Base-by-base conservation (phyloP, 2,329 filamentous ascomycete species). In the Fusarium chuoi region DNA sequence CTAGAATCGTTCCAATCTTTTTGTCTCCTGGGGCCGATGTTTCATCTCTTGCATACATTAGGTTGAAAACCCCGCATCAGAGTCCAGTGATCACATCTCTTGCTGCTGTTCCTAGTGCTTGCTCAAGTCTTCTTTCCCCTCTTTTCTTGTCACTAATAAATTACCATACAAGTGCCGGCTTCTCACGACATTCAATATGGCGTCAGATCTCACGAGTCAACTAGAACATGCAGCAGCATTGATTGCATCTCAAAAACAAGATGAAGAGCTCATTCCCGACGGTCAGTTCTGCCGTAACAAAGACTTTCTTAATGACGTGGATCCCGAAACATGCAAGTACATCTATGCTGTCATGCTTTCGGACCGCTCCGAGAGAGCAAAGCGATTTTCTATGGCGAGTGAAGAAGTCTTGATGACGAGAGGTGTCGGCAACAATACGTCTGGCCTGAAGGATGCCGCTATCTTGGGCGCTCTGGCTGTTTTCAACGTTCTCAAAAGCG, bases 121-220 rank as follows among this genome's bases (percentile, higher is more conserved):
- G 4, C 20, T 4, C 38, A 41, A 14, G 9, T 44, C 12, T 5
- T 6, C 48, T 24, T 30, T 57, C 54, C 28, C n/a, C 22, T 57
- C 54, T 22, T 56, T 30, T 57, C 54, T 17, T 11, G 18, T 18
- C 17, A n/a, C 15, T 24, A 6, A 24, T 28, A 4, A 33, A 33
- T 33, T 33, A 20, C 2, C 11, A 0, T 6, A 6, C 6, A 18
- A 12, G 6, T 42, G n/a, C 7, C 6, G 0, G 3, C 22, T 6
- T 42, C 12, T 18, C 26, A 33, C 13, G 26, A 6, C 2, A 35
- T 18, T 12, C 28, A 20, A 6, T 6, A 57, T 57, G 55, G 39
- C 39, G 6, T 28, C 30, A 6, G 30, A 57, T 36, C 39, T 57
- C 24, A 28, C 55, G 0, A 17, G 14, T 45, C 55, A 57, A 3